These are phyloP conservation scores for Pythium angustatum DNA, from an alignment of 352 stramenopile genomes.

Conservation along the genomic window DNA sequence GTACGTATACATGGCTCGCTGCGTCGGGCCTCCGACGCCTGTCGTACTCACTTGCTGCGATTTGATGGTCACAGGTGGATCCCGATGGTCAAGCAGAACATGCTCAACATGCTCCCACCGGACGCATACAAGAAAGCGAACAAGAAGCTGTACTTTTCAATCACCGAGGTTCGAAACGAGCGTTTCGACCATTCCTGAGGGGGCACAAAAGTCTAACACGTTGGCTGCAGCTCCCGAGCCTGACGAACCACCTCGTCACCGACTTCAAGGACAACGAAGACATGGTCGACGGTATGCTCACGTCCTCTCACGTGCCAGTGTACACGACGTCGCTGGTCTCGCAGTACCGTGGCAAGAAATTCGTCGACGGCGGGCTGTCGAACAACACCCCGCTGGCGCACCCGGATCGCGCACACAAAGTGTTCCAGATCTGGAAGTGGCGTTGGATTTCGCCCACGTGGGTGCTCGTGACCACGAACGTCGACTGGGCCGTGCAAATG, in stretches of 20 bases:
- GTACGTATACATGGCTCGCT: slow-evolving; percentile 37
- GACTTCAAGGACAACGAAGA: slow-evolving; percentile 78
- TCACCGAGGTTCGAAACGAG: slow-evolving; percentile 48
- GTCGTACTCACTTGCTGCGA: too few species aligned
- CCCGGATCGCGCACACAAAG: slow-evolving; percentile 58
- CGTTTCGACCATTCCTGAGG: not conserved
- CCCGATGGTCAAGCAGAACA: slow-evolving; percentile 67
- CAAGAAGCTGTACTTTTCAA: slow-evolving; percentile 77
- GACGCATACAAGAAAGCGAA: slow-evolving; percentile 64
- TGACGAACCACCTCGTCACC: slow-evolving; percentile 75
- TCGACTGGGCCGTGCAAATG: slow-evolving; percentile 69
- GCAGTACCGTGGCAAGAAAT: slow-evolving; percentile 68
- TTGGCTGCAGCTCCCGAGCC: slow-evolving; percentile 36
- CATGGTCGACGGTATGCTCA: slow-evolving; percentile 82
- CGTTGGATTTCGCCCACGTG: slow-evolving; percentile 75
- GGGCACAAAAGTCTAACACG: not conserved
- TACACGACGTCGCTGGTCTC: slow-evolving; percentile 71
- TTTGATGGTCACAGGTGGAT: slow-evolving; percentile 73
- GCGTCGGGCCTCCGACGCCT: too few species aligned
- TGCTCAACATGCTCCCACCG: slow-evolving; percentile 55
- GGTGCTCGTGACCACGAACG: slow-evolving; percentile 74
- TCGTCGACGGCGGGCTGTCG: slow-evolving; percentile 71
- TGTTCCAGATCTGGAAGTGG: slow-evolving; percentile 87
- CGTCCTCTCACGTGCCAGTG: slow-evolving; percentile 66
- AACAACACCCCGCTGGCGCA: slow-evolving; percentile 69